Conservation (phyloP, 768 basidiomycete genomes). For the Trametes elegans region DNA sequence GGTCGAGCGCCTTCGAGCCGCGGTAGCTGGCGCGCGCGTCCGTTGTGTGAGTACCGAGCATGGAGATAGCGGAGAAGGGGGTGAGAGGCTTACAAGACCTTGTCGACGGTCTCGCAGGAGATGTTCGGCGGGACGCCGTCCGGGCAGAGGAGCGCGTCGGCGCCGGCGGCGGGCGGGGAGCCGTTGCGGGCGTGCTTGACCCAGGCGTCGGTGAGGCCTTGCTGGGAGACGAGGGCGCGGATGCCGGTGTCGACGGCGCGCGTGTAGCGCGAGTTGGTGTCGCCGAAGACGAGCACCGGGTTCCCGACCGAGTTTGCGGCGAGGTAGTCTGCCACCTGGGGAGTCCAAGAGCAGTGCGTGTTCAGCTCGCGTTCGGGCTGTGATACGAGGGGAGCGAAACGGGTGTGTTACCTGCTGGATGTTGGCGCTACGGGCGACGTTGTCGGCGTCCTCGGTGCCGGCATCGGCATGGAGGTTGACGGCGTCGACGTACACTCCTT, state of each 20-base stretch:
- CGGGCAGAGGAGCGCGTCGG: slow-evolving; percentile 1
- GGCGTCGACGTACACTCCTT: background rate
- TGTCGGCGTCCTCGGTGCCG: slow-evolving; percentile 7
- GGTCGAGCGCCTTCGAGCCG: background rate
- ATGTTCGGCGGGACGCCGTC: background rate
- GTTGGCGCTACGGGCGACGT: slow-evolving; percentile 5
- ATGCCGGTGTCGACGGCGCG: slow-evolving; percentile 5
- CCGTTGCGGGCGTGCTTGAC: slow-evolving; percentile 1
- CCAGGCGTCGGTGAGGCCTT: slow-evolving; percentile 9
- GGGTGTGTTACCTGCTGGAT: slow-evolving; percentile 6
- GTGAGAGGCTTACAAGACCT: slow-evolving; percentile 5
- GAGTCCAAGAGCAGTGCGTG: background rate
- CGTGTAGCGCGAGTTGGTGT: slow-evolving; percentile 11
- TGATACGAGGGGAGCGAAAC: background rate
- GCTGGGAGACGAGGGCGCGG: background rate
- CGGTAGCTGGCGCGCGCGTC: background rate
- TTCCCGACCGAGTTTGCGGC: background rate
- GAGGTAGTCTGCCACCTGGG: slow-evolving; percentile 1
- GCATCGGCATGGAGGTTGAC: slow-evolving; percentile 9
- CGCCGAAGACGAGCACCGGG: slow-evolving; percentile 4
- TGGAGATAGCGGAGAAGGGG: too few relatives aligned
- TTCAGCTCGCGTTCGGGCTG: background rate
- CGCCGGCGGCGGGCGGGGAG: background rate
- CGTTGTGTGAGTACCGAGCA: too few relatives aligned
- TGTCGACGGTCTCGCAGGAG: slow-evolving; percentile 11